These are phyloP conservation scores for Xylariaceae sp. DNA, from an alignment of 2,329 filamentous ascomycete genomes.

Conservation along the genomic window DNA sequence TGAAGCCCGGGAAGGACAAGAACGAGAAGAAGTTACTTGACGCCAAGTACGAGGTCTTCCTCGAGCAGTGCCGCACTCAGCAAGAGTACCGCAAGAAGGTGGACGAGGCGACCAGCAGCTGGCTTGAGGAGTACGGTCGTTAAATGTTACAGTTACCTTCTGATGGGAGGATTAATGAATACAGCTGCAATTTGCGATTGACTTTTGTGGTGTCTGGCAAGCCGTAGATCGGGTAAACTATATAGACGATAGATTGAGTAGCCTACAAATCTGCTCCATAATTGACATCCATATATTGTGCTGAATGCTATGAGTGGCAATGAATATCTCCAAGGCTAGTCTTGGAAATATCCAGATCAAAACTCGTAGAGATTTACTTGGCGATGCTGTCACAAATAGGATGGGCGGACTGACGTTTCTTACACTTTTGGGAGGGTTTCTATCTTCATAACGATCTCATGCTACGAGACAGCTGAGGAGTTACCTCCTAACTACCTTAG, in stretches of 20 bases:
- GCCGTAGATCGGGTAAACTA: background rate
- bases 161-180: background rate
- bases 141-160: too few relatives aligned
- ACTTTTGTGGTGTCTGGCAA: background rate
- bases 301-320: too few relatives aligned
- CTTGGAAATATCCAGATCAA: too few relatives aligned
- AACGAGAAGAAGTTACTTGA: conserved; percentile 80
- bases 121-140: conserved; percentile 31
- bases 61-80: conserved; percentile 89
- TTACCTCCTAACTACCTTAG: too few relatives aligned
- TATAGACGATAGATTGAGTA: background rate
- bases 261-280: background rate
- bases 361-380: too few relatives aligned
- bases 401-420: too few relatives aligned
- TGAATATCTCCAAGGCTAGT: too few relatives aligned
- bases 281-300: background rate
- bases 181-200: background rate
- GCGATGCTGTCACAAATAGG: too few relatives aligned
- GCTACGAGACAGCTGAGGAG: too few relatives aligned
- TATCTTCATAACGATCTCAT: too few relatives aligned
- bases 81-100: conserved; percentile 80
- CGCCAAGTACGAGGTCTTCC: conserved; percentile 93
- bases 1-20: conserved; percentile 73
- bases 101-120: conserved; percentile 62
- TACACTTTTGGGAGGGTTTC: too few relatives aligned